Percentiles rank a stretch among this genome's conserved stretches.
These are phyloP conservation scores for Arctostaphylos glauca DNA, from an alignment of 148 eudicot species.

Conservation along the genomic window DNA sequence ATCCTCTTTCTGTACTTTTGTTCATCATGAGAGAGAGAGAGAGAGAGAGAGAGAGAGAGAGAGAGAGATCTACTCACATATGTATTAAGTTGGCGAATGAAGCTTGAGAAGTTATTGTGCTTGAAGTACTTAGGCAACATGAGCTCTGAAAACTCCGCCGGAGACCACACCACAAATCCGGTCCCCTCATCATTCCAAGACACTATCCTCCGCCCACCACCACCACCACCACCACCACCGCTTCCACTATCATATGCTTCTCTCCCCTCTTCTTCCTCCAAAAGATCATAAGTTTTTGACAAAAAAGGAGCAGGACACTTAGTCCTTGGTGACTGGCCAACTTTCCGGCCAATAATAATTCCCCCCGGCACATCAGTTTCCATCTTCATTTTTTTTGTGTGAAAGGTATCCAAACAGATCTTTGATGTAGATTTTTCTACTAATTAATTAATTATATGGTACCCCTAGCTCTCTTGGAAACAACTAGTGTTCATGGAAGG, in stretches of 20 bases:
- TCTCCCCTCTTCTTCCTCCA: constrained; percentile 29
- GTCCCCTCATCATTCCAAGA: constrained; percentile 34
- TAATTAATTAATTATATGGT: neutral
- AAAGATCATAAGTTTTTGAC: constrained; percentile 33
- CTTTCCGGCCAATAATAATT: neutral
- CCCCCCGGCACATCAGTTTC: neutral
- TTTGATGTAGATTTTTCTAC: neutral
- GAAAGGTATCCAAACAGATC: constrained; percentile 1
- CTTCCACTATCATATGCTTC: neutral
- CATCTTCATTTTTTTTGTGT: neutral
- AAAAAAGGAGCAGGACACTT: constrained; percentile 38
- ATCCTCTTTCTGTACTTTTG: neutral
- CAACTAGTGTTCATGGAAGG: neutral
- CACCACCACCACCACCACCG: neutral
- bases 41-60: constrained; percentile 18
- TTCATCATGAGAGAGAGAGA: neutral
- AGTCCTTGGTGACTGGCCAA: constrained; percentile 13
- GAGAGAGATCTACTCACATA: constrained; percentile 25
- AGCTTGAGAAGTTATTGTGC: constrained; percentile 47
- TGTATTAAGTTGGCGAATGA: constrained; percentile 39
- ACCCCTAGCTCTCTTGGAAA: neutral
- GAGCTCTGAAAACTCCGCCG: constrained; percentile 39
- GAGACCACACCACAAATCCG: constrained; percentile 40
- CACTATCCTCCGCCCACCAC: constrained; percentile 17
- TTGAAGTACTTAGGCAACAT: constrained; percentile 40